Evolutionary conservation across 805 yeast species (phyloP), one percentile per base, ranked within the genome.

Genomic region (Candida argentea): DNA sequence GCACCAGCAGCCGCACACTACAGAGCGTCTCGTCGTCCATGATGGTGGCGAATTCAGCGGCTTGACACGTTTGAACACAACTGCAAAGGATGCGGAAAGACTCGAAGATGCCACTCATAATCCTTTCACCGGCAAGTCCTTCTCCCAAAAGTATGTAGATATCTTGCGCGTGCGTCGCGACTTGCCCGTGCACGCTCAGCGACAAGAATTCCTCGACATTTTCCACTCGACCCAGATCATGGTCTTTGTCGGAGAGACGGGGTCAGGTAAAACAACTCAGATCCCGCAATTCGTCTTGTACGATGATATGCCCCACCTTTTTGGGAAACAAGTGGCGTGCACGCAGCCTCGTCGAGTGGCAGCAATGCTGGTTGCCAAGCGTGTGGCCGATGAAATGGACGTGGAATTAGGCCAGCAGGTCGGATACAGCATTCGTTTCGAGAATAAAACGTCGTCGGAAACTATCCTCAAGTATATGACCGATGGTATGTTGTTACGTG

Each of bases 211-310:
- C 52, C 67, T 91, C 33, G 66, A 69, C 38, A 74, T 83, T 33
- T 91, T 80, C 57, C 97, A 89, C 38, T 60, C 69, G 13, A 76
- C 89, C 21, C 98, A 89, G 57, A 82, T 89, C 50, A 81, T 91
- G 93, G 97, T 89, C 20, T 85, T 91, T 55, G 97, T 91, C 29
- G 98, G 98, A 65, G 98, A 89, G 53, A 89, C 98, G 4, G 98
- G 98, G 62, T 85, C 95, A 17, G 98, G 98, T 72, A 89, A 89
- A 57, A 89, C 97, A 15, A 89, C 98, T 1, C 98, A 89, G 61
- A 87, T 89, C 38, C 97, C 98, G 3, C 98, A 89, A 57, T 91
- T 87, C 57, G 95, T 89, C 14, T 61, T 78, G 27, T 85, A 73
- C 45, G 96, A 91, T 51, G 97, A 87, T 43, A 70, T 89, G 70